Evolutionary conservation across 352 stramenopile genomes (phyloP).

Genomic region (Globisporangium paddicum): DNA sequence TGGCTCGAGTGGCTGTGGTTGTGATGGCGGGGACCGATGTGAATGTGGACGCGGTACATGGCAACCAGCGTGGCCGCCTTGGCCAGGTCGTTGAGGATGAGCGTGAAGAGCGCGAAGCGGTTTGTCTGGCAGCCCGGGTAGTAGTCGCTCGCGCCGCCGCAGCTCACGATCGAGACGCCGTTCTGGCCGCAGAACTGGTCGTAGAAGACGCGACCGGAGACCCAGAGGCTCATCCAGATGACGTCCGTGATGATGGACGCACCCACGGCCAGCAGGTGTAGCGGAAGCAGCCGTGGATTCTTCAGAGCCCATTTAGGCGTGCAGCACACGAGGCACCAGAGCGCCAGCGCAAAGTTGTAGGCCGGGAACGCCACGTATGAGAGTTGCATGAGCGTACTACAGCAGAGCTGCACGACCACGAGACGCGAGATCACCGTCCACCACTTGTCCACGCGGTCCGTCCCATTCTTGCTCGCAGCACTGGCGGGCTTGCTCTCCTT

Average conservation of each 20-base stretch:
- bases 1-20: not conserved
- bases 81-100: conserved; percentile 51
- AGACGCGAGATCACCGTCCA: conserved; percentile 35
- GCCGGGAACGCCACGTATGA: conserved; percentile 78
- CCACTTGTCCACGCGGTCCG: conserved; percentile 24
- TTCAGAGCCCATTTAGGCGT: conserved; percentile 43
- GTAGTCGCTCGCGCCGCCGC: conserved; percentile 48
- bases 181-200: conserved; percentile 62
- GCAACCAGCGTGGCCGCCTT: conserved; percentile 39
- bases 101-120: conserved; percentile 58
- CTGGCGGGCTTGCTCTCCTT: not conserved
- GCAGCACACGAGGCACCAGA: conserved; percentile 63
- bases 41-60: conserved; percentile 43
- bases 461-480: not conserved
- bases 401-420: conserved; percentile 45
- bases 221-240: conserved; percentile 75
- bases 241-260: conserved; percentile 65
- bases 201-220: conserved; percentile 69
- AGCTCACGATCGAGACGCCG: conserved; percentile 61
- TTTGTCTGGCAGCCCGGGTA: conserved; percentile 71
- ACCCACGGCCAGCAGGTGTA: conserved; percentile 46
- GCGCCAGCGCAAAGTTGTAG: conserved; percentile 73
- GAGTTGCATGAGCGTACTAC: conserved; percentile 67
- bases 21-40: conserved; percentile 3
- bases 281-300: conserved; percentile 36